Evolutionary conservation across 495 filamentous ascomycete genomes (phyloP).

Genomic region (Durotheca rogersii): DNA sequence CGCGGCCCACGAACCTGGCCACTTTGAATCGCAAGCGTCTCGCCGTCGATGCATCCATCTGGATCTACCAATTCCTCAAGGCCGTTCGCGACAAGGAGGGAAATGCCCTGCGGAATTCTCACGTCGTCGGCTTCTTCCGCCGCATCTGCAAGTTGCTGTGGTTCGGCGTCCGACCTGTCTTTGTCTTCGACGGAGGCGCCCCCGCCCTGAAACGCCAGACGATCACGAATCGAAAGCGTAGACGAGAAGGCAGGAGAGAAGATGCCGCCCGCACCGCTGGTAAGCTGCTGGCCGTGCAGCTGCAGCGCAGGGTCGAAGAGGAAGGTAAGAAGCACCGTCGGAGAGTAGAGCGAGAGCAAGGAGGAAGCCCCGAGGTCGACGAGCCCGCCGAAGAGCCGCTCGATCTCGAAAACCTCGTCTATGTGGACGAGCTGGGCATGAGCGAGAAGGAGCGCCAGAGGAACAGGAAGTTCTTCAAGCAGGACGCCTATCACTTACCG

Average conservation of each 20-base stretch:
- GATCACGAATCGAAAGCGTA: conserved; percentile 71
- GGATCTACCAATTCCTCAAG: conserved; percentile 99
- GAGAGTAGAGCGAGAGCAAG: conserved; percentile 36
- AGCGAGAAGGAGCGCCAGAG: conserved; percentile 70
- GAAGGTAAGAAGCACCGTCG: conserved; percentile 66
- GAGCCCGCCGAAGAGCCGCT: conserved; percentile 67
- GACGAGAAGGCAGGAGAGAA: conserved; percentile 84
- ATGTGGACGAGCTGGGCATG: conserved; percentile 86
- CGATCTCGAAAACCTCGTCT: conserved; percentile 67
- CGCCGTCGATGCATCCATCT: conserved; percentile 96
- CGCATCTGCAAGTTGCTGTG: conserved; percentile 96
- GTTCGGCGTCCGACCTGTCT: conserved; percentile 94
- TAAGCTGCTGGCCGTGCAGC: conserved; percentile 85
- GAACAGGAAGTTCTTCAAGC: conserved; percentile 79
- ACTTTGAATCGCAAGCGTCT: conserved; percentile 93
- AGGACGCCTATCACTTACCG: conserved; percentile 91
- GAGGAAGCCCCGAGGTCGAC: conserved; percentile 35
- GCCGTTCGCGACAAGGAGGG: conserved; percentile 98
- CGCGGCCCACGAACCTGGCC: conserved; percentile 86
- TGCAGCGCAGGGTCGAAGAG: conserved; percentile 84
- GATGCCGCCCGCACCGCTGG: conserved; percentile 91
- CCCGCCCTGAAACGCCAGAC: conserved; percentile 90
- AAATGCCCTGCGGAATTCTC: conserved; percentile 90
- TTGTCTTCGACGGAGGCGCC: conserved; percentile 96
- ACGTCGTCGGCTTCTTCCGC: conserved; percentile 96